Conservation (phyloP, 2,329 filamentous ascomycete species). For the Diaporthe batatas region DNA sequence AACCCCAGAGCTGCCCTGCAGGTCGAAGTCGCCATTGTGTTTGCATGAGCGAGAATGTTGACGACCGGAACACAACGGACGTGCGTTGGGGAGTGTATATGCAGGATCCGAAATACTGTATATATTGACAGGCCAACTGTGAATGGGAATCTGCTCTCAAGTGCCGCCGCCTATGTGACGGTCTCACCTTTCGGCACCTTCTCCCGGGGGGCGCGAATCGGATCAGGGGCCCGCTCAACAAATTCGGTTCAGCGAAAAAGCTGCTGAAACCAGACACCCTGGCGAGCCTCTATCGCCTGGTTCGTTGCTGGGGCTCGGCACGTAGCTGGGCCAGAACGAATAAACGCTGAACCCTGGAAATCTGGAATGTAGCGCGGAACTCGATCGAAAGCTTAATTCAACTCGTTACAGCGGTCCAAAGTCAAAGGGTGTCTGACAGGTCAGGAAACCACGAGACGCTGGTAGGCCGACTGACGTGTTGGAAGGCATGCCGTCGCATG, state of each 20-base stretch:
- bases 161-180: conserved; percentile 20
- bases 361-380: conserved; percentile 27
- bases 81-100: conserved; percentile 6
- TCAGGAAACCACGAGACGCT: neutral
- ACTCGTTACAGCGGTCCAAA: conserved; percentile 29
- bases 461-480: neutral
- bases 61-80: conserved; percentile 1
- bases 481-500: conserved; percentile 15
- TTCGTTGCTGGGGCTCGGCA: conserved; percentile 8
- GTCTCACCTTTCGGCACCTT: conserved; percentile 11
- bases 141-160: neutral
- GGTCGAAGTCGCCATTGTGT: conserved; percentile 5
- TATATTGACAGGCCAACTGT: conserved; percentile 4
- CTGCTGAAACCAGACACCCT: conserved; percentile 29
- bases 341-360: conserved; percentile 21
- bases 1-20: conserved; percentile 20
- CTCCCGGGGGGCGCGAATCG: conserved; percentile 19
- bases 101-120: conserved; percentile 15
- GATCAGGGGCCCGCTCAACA: conserved; percentile 13
- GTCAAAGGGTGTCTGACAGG: conserved; percentile 14
- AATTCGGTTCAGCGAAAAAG: conserved; percentile 12
- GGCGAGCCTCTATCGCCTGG: conserved; percentile 4
- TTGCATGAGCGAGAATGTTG: conserved; percentile 4
- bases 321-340: conserved; percentile 11
- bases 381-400: conserved; percentile 33